These are phyloP conservation scores for Hansenula sp. DNA, from an alignment of 1,139 yeast genomes.

Conservation along the genomic window DNA sequence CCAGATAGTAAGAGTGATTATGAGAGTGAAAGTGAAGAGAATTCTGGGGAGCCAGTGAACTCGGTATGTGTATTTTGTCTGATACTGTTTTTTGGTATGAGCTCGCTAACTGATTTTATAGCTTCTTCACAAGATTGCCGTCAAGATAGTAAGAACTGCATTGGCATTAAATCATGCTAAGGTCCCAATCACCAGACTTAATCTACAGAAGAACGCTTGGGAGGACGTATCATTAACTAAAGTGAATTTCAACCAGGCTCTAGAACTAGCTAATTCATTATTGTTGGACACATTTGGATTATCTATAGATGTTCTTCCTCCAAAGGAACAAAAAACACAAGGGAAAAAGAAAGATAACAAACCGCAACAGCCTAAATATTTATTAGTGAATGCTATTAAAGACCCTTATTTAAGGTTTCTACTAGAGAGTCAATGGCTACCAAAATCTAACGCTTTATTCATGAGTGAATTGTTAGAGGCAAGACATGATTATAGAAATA, in stretches of 20 bases:
- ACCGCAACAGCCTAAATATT: constrained; percentile 15
- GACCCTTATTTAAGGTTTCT: constrained; percentile 12
- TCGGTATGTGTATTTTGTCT: no score
- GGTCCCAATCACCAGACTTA: constrained; percentile 15
- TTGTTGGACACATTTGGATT: constrained; percentile 17
- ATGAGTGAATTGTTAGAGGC: constrained; percentile 18
- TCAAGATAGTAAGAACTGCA: constrained; percentile 17
- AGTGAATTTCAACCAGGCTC: constrained; percentile 13
- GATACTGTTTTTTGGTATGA: no score
- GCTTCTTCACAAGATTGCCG: no score
- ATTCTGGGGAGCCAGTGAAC: no score
- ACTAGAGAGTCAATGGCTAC: constrained; percentile 15
- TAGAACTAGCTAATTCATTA: constrained; percentile 13
- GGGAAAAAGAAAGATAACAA: constrained; percentile 7
- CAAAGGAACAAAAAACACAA: constrained; percentile 6
- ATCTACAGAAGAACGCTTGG: constrained; percentile 20
- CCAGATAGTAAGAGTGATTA: no score
- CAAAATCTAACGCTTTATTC: constrained; percentile 9
- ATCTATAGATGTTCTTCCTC: constrained; percentile 7
- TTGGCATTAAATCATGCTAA: constrained; percentile 19
- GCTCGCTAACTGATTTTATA: no score
- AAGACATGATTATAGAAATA: constrained; percentile 18
- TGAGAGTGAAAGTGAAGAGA: no score
- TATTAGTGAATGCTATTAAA: constrained; percentile 10
- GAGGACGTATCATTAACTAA: constrained; percentile 10